Evolutionary conservation across 352 stramenopile species (phyloP).

Genomic region (Pythium utonaiense): DNA sequence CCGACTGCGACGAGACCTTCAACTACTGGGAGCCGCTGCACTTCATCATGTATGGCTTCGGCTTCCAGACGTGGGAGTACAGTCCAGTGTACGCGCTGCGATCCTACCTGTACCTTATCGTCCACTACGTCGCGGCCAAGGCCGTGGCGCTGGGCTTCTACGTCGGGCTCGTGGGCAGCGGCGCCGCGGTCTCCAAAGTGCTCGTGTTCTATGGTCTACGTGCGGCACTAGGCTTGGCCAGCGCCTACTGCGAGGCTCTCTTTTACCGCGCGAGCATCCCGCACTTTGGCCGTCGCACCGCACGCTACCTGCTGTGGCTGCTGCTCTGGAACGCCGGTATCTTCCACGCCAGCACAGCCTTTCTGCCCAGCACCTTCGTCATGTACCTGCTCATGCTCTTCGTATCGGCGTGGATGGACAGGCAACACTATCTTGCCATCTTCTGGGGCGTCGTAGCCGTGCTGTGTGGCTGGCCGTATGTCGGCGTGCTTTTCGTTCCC

Average conservation of each 20-base stretch:
- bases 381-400: conserved; percentile 87
- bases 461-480: conserved; percentile 97
- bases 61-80: conserved; percentile 91
- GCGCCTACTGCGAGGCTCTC: conserved; percentile 77
- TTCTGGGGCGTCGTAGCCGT: conserved; percentile 89
- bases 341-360: conserved; percentile 89
- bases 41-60: conserved; percentile 92
- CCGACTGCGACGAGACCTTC: conserved; percentile 98
- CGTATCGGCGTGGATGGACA: conserved; percentile 73
- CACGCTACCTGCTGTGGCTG: conserved; percentile 64
- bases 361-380: conserved; percentile 91
- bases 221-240: conserved; percentile 66
- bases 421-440: conserved; percentile 67
- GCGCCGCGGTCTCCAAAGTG: conserved; percentile 45
- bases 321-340: conserved; percentile 90
- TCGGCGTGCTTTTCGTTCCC: conserved; percentile 94
- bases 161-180: conserved; percentile 27
- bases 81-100: conserved; percentile 92
- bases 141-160: conserved; percentile 35
- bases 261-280: conserved; percentile 76
- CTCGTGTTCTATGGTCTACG: conserved; percentile 91
- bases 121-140: conserved; percentile 54
- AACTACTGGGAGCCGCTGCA: conserved; percentile 99
- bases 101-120: conserved; percentile 92
- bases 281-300: conserved; percentile 62